Conservation (phyloP, 257 asterid species). For the Marsdenia floribunda region DNA sequence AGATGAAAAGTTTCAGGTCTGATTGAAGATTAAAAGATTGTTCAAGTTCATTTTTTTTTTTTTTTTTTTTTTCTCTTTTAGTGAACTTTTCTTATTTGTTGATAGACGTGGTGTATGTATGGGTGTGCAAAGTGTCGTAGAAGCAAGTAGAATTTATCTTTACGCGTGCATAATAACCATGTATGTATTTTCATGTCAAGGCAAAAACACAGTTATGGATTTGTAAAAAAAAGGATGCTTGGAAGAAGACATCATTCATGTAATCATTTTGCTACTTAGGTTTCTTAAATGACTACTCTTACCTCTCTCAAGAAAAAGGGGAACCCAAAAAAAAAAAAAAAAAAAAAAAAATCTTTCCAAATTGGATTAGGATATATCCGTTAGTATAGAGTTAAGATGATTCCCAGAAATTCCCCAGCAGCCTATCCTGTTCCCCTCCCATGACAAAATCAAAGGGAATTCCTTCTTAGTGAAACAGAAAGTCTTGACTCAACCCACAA, state of each 20-base stretch:
- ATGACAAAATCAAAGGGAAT: not conserved
- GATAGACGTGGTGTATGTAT: slow-evolving; percentile 21
- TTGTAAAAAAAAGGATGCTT: slow-evolving; percentile 5
- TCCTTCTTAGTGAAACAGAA: not conserved
- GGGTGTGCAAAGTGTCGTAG: slow-evolving; percentile 37
- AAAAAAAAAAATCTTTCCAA: no score
- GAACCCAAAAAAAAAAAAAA: no score
- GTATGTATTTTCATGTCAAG: slow-evolving; percentile 20
- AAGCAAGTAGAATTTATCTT: slow-evolving; percentile 26
- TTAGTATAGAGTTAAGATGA: no score
- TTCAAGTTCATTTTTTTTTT: slow-evolving; percentile 34
- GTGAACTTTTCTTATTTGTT: slow-evolving; percentile 16
- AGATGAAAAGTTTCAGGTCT: slow-evolving; percentile 23
- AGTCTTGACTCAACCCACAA: not conserved
- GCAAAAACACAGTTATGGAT: slow-evolving; percentile 6
- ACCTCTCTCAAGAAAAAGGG: no score
- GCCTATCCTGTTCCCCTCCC: no score
- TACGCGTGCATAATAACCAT: slow-evolving; percentile 47
- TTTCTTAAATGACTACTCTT: not conserved
- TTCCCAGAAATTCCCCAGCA: no score
- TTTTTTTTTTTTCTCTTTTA: slow-evolving; percentile 3
- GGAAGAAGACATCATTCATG: not conserved
- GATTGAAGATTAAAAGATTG: slow-evolving; percentile 12
- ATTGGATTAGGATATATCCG: no score
- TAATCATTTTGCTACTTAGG: not conserved